Evolutionary conservation across 441 rosid species (phyloP).

Genomic region (Croton laevigatus): DNA sequence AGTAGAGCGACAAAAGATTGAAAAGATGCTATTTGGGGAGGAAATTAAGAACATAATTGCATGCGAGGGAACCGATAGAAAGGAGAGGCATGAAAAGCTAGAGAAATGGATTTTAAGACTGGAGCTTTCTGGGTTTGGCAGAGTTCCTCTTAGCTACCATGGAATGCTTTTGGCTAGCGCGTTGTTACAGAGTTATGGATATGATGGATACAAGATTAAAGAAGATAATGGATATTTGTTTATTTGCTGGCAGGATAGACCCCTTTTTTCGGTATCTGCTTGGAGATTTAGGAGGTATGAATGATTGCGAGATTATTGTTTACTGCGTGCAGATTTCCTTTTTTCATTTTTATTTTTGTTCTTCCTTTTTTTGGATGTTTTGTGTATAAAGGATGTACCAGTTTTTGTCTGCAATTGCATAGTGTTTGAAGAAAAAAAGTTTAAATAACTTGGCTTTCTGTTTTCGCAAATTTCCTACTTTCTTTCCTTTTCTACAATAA

Average conservation of each 20-base stretch:
- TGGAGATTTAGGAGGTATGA: constrained; percentile 71
- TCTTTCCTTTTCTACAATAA: neutral
- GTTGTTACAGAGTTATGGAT: constrained; percentile 63
- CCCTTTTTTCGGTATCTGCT: constrained; percentile 76
- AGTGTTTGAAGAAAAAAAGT: constrained; percentile 17
- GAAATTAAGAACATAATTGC: constrained; percentile 91
- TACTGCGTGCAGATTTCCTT: constrained; percentile 9
- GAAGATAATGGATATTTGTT: constrained; percentile 74
- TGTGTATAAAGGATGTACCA: constrained; percentile 34
- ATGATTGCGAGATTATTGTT: constrained; percentile 27
- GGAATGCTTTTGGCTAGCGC: constrained; percentile 74
- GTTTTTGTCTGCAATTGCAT: constrained; percentile 28
- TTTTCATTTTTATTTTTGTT: neutral
- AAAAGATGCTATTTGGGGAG: constrained; percentile 87
- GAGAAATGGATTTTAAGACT: constrained; percentile 88
- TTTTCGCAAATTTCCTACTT: neutral
- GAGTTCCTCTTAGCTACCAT: constrained; percentile 74
- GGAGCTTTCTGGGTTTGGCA: constrained; percentile 73
- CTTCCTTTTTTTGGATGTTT: constrained; percentile 9
- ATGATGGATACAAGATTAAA: constrained; percentile 75
- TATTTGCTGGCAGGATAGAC: constrained; percentile 81
- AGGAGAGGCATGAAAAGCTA: constrained; percentile 86
- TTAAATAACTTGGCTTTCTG: constrained; percentile 7
- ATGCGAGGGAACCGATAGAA: constrained; percentile 77
- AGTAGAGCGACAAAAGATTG: constrained; percentile 70